These are phyloP conservation scores for Oryza longistaminata DNA, from an alignment of 176 grass and related monocot genomes.

Conservation along the genomic window DNA sequence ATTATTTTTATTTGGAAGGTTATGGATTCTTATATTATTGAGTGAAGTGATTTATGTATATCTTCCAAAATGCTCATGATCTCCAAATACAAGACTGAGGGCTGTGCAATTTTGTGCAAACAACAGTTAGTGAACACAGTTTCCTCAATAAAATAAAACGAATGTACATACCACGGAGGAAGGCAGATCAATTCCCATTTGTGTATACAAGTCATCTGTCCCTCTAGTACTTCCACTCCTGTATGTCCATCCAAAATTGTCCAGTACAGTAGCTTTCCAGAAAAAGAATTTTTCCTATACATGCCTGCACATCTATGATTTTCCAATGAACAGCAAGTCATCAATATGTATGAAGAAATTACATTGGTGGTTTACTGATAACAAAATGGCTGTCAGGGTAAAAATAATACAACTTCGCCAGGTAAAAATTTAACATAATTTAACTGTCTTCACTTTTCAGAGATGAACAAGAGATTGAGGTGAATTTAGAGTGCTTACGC, in stretches of 20 bases:
- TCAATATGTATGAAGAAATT: background rate
- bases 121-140: background rate
- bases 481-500: slow-evolving; percentile 40
- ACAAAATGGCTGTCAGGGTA: background rate
- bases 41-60: background rate
- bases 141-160: background rate
- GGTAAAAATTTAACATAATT: background rate
- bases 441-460: slow-evolving; percentile 17
- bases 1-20: background rate
- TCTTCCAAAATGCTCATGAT: background rate
- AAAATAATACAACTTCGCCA: background rate
- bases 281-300: slow-evolving; percentile 26
- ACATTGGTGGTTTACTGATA: background rate
- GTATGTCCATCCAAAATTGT: background rate
- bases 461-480: background rate
- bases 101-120: background rate
- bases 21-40: background rate
- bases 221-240: background rate
- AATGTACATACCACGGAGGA: background rate
- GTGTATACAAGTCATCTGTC: background rate
- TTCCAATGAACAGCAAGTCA: background rate
- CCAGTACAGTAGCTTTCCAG: background rate
- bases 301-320: slow-evolving; percentile 29
- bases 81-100: background rate
- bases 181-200: background rate